Percentiles rank a stretch among this genome's conserved stretches.
Conservation (phyloP, 2,329 filamentous ascomycete genomes). For the Uncinocarpus reesii region DNA sequence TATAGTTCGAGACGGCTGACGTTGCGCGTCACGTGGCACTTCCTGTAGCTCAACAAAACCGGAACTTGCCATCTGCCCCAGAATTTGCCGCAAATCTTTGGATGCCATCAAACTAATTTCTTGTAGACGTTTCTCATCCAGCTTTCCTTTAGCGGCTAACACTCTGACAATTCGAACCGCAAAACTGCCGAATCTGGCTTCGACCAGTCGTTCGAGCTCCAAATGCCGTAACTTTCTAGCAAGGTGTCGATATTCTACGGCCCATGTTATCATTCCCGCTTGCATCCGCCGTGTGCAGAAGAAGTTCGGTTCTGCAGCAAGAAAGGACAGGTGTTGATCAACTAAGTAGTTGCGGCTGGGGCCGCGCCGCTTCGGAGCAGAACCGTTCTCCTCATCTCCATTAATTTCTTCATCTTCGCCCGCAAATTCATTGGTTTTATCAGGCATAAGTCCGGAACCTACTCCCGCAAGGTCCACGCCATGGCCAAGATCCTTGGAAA, state of each 20-base stretch:
- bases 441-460: constrained; percentile 27
- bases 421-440: constrained; percentile 29
- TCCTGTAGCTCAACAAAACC: constrained; percentile 89
- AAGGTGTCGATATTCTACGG: constrained; percentile 68
- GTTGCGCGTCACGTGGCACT: constrained; percentile 75
- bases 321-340: constrained; percentile 41
- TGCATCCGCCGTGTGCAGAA: constrained; percentile 30
- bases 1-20: constrained; percentile 70
- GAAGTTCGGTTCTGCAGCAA: constrained; percentile 33
- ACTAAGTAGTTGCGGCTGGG: constrained; percentile 27
- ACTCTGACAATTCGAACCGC: constrained; percentile 79
- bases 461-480: constrained; percentile 29
- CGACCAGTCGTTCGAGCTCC: constrained; percentile 73
- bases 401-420: constrained; percentile 29
- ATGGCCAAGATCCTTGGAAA: constrained; percentile 31
- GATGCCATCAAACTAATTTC: constrained; percentile 73
- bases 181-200: constrained; percentile 62
- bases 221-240: constrained; percentile 59
- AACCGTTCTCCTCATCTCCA: constrained; percentile 42
- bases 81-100: constrained; percentile 70
- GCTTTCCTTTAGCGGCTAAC: constrained; percentile 72
- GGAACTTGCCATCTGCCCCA: constrained; percentile 74
- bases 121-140: constrained; percentile 87
- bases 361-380: constrained; percentile 34
- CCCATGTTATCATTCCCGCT: constrained; percentile 61